Evolutionary conservation across 1,284 basidiomycete genomes (phyloP).

Genomic region (Malassezia cuniculi): DNA sequence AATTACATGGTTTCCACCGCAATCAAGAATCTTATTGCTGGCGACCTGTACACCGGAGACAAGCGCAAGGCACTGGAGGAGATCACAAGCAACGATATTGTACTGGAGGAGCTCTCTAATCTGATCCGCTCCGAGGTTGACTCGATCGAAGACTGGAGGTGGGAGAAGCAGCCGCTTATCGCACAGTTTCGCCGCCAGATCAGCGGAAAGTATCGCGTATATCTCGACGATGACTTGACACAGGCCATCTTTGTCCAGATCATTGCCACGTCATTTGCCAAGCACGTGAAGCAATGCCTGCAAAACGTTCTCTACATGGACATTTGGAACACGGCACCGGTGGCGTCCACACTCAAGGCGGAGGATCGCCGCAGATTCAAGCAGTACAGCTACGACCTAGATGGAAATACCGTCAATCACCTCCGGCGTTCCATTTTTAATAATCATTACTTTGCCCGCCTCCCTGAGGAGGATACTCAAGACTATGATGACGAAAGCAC

Average conservation of each 20-base stretch:
- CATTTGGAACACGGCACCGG: neutral
- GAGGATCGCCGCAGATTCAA: neutral
- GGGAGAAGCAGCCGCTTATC: neutral
- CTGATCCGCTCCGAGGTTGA: conserved; percentile 1
- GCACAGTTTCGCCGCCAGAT: conserved; percentile 8
- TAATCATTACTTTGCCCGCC: too few relatives aligned
- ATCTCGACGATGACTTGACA: conserved; percentile 10
- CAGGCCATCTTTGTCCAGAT: conserved; percentile 10
- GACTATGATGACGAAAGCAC: too few relatives aligned
- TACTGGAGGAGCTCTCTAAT: conserved; percentile 1
- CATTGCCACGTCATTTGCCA: conserved; percentile 4
- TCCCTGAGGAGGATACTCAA: too few relatives aligned
- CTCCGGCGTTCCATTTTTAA: too few relatives aligned
- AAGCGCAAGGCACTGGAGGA: conserved; percentile 1
- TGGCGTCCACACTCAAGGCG: neutral
- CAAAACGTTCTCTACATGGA: too few relatives aligned
- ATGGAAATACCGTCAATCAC: neutral
- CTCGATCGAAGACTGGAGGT: neutral
- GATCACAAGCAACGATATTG: neutral
- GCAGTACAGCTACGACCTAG: neutral
- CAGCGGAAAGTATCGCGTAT: conserved; percentile 11
- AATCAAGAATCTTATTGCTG: neutral
- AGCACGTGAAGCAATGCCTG: neutral
- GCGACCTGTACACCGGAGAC: conserved; percentile 1
- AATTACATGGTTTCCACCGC: neutral